These are phyloP conservation scores for Porodaedalea pini DNA, from an alignment of 1,284 basidiomycete genomes.

Conservation along the genomic window DNA sequence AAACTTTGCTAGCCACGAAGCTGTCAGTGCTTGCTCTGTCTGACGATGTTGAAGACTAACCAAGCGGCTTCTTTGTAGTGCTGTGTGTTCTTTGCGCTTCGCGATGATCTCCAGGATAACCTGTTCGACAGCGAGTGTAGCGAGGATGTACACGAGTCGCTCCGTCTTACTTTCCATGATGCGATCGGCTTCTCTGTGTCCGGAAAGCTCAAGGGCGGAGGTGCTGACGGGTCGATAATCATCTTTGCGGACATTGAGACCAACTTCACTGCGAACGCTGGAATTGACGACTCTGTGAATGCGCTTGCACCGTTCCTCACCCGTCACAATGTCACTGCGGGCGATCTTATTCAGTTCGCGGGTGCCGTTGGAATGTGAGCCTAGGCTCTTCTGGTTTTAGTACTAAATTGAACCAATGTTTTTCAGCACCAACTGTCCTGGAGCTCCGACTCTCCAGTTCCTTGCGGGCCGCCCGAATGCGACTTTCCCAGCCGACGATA, in stretches of 20 bases:
- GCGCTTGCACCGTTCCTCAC: constrained; percentile 27
- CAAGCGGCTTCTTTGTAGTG: constrained; percentile 12
- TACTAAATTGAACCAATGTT: neutral
- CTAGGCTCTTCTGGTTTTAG: neutral
- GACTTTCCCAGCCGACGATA: too few relatives aligned
- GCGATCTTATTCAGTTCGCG: constrained; percentile 32
- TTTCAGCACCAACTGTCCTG: constrained; percentile 29
- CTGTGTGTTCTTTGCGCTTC: constrained; percentile 24
- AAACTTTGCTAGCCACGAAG: constrained; percentile 19
- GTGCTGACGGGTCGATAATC: constrained; percentile 23
- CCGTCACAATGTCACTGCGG: constrained; percentile 27
- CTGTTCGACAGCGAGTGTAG: constrained; percentile 23
- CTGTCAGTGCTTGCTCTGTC: constrained; percentile 8
- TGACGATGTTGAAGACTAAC: neutral
- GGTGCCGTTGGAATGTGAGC: constrained; percentile 28
- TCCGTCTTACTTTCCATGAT: constrained; percentile 29
- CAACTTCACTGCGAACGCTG: constrained; percentile 26
- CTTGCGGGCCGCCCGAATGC: constrained; percentile 26
- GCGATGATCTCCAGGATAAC: constrained; percentile 24
- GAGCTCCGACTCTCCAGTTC: constrained; percentile 29
- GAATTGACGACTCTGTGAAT: constrained; percentile 30
- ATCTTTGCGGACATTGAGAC: constrained; percentile 18
- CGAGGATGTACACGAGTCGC: constrained; percentile 25
- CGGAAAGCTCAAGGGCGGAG: constrained; percentile 15
- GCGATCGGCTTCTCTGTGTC: constrained; percentile 26